Conservation (phyloP, 768 basidiomycete species). For the Suillus americanus region DNA sequence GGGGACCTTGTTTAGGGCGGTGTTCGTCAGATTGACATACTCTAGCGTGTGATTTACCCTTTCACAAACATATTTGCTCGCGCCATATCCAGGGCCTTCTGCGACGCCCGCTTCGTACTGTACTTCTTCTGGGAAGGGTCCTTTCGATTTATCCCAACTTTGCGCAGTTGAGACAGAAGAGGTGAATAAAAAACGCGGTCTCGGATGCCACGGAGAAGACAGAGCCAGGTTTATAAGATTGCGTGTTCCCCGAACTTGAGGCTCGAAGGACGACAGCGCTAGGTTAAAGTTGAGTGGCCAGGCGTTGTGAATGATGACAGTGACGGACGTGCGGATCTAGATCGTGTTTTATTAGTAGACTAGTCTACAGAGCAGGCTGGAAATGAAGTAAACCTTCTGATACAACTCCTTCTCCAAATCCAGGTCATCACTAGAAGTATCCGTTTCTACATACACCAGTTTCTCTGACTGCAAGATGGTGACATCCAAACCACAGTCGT, state of each 20-base stretch:
- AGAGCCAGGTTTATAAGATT: conserved; percentile 38
- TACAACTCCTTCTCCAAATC: conserved; percentile 27
- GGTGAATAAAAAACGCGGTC: conserved; percentile 35
- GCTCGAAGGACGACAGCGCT: conserved; percentile 45
- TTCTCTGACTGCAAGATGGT: conserved; percentile 29
- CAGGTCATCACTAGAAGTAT: conserved; percentile 27
- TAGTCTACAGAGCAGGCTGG: neutral
- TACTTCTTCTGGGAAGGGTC: conserved; percentile 28
- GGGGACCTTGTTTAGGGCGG: conserved; percentile 3
- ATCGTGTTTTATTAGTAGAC: neutral
- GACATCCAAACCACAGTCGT: conserved; percentile 32
- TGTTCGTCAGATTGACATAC: conserved; percentile 13
- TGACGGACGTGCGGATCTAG: conserved; percentile 34
- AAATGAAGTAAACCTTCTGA: conserved; percentile 19
- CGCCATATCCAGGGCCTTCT: conserved; percentile 33
- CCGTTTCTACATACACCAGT: conserved; percentile 34
- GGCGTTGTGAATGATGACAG: conserved; percentile 41
- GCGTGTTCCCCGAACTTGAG: conserved; percentile 38
- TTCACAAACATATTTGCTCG: conserved; percentile 22
- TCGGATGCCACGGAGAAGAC: conserved; percentile 21
- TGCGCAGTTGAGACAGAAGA: conserved; percentile 28
- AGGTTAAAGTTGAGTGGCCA: conserved; percentile 49
- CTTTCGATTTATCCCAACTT: conserved; percentile 1
- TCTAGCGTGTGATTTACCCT: neutral
- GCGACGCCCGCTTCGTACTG: conserved; percentile 25